Conservation (phyloP, 805 yeast species). For the Saccharomycopsis oosterbeekiorum region DNA sequence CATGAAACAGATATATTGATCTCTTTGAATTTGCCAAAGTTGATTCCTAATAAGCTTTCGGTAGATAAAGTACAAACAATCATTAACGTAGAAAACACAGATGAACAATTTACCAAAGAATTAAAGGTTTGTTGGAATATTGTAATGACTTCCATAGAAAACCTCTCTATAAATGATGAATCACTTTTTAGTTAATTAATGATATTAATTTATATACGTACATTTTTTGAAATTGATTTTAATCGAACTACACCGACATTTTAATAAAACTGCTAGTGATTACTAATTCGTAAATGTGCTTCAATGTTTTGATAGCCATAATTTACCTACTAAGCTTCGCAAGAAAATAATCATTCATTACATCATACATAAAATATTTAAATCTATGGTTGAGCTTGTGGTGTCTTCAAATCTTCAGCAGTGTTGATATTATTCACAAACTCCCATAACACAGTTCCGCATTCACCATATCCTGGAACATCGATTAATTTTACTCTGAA, state of each 20-base stretch:
- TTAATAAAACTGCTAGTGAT: too few relatives aligned
- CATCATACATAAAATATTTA: too few relatives aligned
- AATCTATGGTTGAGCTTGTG: not conserved
- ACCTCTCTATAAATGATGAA: constrained; percentile 3
- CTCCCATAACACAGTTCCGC: constrained; percentile 56
- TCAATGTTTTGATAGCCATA: too few relatives aligned
- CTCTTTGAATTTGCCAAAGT: constrained; percentile 45
- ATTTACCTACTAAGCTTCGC: too few relatives aligned
- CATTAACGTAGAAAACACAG: not conserved
- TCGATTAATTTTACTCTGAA: constrained; percentile 53
- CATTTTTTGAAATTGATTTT: too few relatives aligned
- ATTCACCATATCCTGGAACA: constrained; percentile 48
- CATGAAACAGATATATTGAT: constrained; percentile 53
- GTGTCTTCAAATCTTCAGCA: constrained; percentile 12
- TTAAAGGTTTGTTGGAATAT: not conserved
- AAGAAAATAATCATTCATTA: too few relatives aligned
- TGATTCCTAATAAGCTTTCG: not conserved
- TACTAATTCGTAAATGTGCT: too few relatives aligned
- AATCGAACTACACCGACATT: too few relatives aligned
- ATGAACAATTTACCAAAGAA: not conserved
- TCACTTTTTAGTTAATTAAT: constrained; percentile 1
- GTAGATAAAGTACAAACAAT: not conserved
- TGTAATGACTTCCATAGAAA: constrained; percentile 5
- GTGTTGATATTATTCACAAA: constrained; percentile 37
- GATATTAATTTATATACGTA: not conserved